These are phyloP conservation scores for Leptographium radiaticola DNA, from an alignment of 2,329 filamentous ascomycete genomes.

Conservation along the genomic window DNA sequence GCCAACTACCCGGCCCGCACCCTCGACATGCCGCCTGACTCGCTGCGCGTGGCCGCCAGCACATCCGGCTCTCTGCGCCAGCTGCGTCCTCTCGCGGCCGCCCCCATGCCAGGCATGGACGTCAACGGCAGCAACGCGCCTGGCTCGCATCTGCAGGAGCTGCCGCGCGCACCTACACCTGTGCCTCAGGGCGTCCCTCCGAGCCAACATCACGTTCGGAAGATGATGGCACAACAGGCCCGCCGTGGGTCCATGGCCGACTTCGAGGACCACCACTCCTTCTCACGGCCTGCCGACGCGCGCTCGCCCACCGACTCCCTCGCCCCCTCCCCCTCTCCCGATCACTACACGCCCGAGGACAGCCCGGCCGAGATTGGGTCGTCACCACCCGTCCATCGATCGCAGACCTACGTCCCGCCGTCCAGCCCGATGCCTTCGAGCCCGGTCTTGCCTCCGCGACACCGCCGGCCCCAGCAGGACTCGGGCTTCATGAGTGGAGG, in stretches of 20 bases:
- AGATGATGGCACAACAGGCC: constrained; percentile 27
- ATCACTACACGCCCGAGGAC: constrained; percentile 40
- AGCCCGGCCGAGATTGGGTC: constrained; percentile 79
- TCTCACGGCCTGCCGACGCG: constrained; percentile 33
- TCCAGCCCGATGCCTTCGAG: constrained; percentile 65
- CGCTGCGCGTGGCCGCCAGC: constrained; percentile 78
- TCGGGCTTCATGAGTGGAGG: constrained; percentile 80
- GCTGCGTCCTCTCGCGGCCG: constrained; percentile 58
- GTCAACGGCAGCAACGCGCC: constrained; percentile 16
- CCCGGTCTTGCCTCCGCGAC: constrained; percentile 57
- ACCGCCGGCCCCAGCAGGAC: constrained; percentile 46
- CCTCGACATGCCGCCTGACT: constrained; percentile 64
- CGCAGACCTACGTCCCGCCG: constrained; percentile 33
- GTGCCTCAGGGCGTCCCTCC: constrained; percentile 41
- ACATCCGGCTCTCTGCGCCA: constrained; percentile 78
- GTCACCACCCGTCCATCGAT: constrained; percentile 69
- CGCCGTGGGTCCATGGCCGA: constrained; percentile 43
- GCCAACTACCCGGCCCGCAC: constrained; percentile 43
- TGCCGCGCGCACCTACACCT: constrained; percentile 67
- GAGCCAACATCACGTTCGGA: constrained; percentile 16
- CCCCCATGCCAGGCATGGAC: constrained; percentile 21
- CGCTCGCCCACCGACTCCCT: constrained; percentile 40
- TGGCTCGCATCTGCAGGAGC: constrained; percentile 49
- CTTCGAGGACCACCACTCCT: constrained; percentile 17
- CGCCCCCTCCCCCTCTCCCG: constrained; percentile 38